Evolutionary conservation across 345 rosid genomes (phyloP), one percentile per base, ranked within the genome.

Genomic region (Dimocarpus longan): DNA sequence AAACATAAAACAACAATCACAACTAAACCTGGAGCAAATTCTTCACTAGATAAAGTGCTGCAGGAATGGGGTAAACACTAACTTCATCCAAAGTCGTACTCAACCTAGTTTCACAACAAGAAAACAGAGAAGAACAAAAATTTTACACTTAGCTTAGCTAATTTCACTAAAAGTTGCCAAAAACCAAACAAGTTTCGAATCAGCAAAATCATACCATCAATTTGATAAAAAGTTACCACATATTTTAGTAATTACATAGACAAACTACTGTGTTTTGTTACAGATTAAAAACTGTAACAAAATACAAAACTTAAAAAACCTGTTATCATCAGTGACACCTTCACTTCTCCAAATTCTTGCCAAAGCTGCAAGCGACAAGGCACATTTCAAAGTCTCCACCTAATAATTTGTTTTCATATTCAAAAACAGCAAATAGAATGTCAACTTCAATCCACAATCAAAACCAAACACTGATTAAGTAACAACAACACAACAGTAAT

Each of bases 301-400:
- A 57, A 26, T 24, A 60, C 19, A 16, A 40, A 28, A 19, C 10
- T 40, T 4, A 32, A 5, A 43, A 43, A 60, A 96, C 97, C 94
- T 94, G 87, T 96, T 96, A 85, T 93, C 98, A n/a, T 91, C 97
- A 40, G 91, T 94, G 76, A 93, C 94, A 76, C 98, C 97, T 79
- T 94, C 94, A 12, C 16, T 85, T 42, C 86, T 89, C 98, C 98
- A 96, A 66, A 81, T 91, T 81, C 94, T 90, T 66, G 90, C 83
- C 88, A 94, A 91, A 68, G 98, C 97, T 73, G 95, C 91, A n/a
- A 96, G 89, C 54, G 98, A 94, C 46, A 94, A 80, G 12, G 79
- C 87, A 80, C 99, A 96, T 87, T 96, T 96, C 81, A 96, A 86
- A 81, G 97, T 91, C 89, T 96, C 99, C 79, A 96, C 97, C 99